Evolutionary conservation across 2,329 filamentous ascomycete species (phyloP).

Genomic region (Ascochyta koolunga): DNA sequence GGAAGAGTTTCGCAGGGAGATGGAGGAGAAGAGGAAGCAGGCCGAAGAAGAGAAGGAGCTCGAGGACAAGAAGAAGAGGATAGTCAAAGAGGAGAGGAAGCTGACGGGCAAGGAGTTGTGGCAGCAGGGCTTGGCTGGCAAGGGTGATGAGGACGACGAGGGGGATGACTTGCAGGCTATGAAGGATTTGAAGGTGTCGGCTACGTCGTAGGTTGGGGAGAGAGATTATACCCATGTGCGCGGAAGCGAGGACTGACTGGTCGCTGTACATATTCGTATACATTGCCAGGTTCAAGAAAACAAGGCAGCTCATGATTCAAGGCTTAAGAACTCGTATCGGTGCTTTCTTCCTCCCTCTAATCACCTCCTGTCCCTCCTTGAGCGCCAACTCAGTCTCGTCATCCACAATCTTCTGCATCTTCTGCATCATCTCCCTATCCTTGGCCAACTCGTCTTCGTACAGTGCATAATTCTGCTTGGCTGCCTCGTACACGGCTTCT

Average conservation of each 20-base stretch:
- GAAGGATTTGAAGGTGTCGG: constrained; percentile 54
- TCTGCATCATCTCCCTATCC: constrained; percentile 42
- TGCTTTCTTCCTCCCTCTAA: constrained; percentile 33
- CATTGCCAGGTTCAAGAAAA: neutral
- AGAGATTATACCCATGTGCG: constrained; percentile 30
- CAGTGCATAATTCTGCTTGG: constrained; percentile 18
- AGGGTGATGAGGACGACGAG: constrained; percentile 68
- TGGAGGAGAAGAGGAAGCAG: constrained; percentile 70
- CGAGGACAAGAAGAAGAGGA: constrained; percentile 59
- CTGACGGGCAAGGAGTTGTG: constrained; percentile 66
- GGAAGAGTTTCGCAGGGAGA: constrained; percentile 76
- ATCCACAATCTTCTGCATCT: constrained; percentile 57
- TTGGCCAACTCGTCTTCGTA: constrained; percentile 33
- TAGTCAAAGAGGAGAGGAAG: constrained; percentile 76
- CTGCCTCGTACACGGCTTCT: constrained; percentile 30
- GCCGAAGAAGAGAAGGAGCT: constrained; percentile 74
- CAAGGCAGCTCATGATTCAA: neutral
- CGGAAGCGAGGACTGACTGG: neutral
- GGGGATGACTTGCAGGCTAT: constrained; percentile 58
- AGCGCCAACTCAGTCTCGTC: constrained; percentile 54
- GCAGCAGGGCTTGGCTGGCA: constrained; percentile 61
- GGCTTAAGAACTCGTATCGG: constrained; percentile 32
- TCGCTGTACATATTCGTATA: neutral
- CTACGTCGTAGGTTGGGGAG: constrained; percentile 36
- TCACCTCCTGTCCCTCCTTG: constrained; percentile 44